Evolutionary conservation across 2,329 filamentous ascomycete species (phyloP).

Genomic region (Chaetomiaceae sp.): DNA sequence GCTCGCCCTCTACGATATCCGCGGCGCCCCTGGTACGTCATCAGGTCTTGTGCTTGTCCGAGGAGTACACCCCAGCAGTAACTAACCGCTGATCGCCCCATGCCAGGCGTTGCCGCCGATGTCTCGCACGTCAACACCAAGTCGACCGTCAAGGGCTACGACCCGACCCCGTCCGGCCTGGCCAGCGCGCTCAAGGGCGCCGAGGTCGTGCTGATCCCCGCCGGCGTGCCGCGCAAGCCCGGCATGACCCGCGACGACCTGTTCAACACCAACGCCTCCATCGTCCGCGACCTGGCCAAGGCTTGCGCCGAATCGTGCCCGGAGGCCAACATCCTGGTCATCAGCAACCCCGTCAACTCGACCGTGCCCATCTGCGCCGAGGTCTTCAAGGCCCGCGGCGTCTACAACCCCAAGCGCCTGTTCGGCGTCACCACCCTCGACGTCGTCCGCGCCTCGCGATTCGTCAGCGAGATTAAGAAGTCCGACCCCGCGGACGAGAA

Average conservation of each 20-base stretch:
- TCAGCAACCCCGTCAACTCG: constrained; percentile 99
- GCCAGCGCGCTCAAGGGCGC: constrained; percentile 73
- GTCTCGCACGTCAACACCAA: constrained; percentile 99
- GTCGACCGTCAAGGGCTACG: constrained; percentile 86
- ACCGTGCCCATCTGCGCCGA: constrained; percentile 96
- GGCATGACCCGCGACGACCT: constrained; percentile 99
- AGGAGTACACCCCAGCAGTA: no score
- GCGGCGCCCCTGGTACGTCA: constrained; percentile 77
- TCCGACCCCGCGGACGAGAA: constrained; percentile 89
- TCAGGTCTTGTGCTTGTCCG: no score
- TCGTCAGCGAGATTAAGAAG: constrained; percentile 90
- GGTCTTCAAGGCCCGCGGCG: constrained; percentile 89
- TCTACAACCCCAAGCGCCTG: constrained; percentile 98
- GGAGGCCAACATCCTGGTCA: constrained; percentile 92
- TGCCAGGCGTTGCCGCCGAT: constrained; percentile 94
- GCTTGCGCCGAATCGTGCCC: constrained; percentile 82
- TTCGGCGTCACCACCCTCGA: constrained; percentile 99
- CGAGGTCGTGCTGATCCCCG: constrained; percentile 95
- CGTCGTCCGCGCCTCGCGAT: constrained; percentile 93
- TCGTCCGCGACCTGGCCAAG: constrained; percentile 97
- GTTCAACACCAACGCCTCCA: constrained; percentile 99
- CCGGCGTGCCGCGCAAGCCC: constrained; percentile 97
- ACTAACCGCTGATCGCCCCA: no score
- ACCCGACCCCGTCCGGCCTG: constrained; percentile 69
- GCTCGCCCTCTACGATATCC: constrained; percentile 97